phyloP scores from a whole-genome alignment of 345 rosid genomes.

The Noccaea bulbosa region DNA sequence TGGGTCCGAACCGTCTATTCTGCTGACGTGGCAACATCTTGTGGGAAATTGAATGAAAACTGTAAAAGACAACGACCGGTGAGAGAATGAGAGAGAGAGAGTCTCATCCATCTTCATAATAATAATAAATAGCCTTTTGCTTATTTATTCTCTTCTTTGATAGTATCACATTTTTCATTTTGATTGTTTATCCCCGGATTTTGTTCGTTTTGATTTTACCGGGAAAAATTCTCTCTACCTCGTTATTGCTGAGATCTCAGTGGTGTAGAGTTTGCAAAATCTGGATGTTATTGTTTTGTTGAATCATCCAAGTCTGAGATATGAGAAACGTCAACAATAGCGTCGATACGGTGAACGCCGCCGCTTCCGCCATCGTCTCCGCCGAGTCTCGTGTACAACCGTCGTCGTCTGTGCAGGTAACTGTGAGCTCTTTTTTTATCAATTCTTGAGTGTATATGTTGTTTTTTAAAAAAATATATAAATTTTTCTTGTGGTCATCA shows the following conservation, averaged over 20 bases:
- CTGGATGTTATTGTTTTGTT: conserved; percentile 35
- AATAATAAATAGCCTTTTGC: conserved; percentile 1
- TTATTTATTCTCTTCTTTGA: conserved; percentile 16
- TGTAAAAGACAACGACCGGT: conserved; percentile 61
- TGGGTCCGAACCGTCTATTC: conserved; percentile 47
- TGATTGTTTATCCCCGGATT: background rate
- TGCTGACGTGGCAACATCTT: conserved; percentile 59
- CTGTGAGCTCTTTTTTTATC: background rate
- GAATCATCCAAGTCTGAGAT: conserved; percentile 19
- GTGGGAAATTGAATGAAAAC: conserved; percentile 56
- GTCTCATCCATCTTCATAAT: conserved; percentile 27
- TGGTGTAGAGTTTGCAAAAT: conserved; percentile 1
- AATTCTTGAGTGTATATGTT: background rate
- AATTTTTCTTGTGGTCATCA: background rate
- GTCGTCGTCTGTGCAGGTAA: conserved; percentile 57
- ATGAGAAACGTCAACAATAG: conserved; percentile 65
- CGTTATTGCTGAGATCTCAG: conserved; percentile 43
- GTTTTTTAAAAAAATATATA: background rate
- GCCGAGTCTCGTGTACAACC: conserved; percentile 84
- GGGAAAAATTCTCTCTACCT: background rate
- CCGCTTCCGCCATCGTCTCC: conserved; percentile 88
- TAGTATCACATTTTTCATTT: conserved; percentile 19
- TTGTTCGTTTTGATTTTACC: conserved; percentile 12
- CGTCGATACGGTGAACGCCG: conserved; percentile 86
- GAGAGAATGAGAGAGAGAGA: conserved; percentile 30